Evolutionary conservation across 306 rosid species (phyloP).

Genomic region (Glycine latifolia): DNA sequence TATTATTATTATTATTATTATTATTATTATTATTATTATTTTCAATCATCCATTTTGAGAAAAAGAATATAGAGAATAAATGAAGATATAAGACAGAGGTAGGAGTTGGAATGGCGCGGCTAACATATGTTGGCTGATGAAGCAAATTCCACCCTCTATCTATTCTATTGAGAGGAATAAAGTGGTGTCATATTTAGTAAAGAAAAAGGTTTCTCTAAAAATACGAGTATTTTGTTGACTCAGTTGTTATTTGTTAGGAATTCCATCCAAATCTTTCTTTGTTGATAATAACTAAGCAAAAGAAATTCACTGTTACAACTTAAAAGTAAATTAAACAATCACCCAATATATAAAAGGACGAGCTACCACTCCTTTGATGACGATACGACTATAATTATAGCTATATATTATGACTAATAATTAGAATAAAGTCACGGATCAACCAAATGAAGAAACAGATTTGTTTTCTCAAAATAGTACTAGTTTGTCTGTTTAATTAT

Average conservation of each 20-base stretch:
- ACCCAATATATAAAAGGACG: constrained; percentile 3
- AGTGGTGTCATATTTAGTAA: background rate
- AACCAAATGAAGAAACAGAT: no score
- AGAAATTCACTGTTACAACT: background rate
- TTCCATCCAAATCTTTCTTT: background rate
- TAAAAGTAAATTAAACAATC: background rate
- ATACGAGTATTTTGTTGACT: background rate
- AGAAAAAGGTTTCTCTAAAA: background rate
- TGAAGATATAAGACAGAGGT: no score
- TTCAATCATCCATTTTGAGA: no score
- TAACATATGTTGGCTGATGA: no score
- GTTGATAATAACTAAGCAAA: background rate
- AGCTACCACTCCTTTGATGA: background rate
- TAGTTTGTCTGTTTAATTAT: background rate
- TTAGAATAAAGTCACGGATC: background rate
- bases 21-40: no score
- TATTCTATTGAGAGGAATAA: no score
- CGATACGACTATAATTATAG: background rate
- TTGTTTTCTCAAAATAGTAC: background rate
- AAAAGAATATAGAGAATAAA: no score
- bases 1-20: no score
- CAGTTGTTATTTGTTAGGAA: background rate
- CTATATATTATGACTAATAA: background rate
- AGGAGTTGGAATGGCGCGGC: no score
- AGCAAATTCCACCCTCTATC: no score